Conservation (phyloP, 1,139 yeast species). For the Kurtzmaniella natalensis region DNA sequence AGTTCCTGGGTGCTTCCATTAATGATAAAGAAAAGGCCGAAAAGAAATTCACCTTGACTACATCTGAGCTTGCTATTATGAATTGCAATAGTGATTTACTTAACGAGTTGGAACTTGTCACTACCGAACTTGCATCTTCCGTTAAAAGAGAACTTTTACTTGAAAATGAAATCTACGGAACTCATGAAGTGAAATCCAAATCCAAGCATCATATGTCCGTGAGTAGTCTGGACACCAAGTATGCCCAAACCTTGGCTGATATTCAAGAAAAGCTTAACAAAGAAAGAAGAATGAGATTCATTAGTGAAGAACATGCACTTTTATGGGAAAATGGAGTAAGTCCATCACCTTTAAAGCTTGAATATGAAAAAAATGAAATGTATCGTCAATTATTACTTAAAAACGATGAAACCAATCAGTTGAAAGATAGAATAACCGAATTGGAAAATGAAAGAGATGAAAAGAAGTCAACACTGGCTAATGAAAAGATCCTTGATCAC, state of each 20-base stretch:
- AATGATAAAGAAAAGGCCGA: constrained; percentile 5
- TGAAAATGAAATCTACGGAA: constrained; percentile 41
- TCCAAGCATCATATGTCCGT: constrained; percentile 8
- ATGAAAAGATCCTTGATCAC: constrained; percentile 24
- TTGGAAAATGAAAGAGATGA: constrained; percentile 12
- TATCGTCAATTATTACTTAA: constrained; percentile 43
- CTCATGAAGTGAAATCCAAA: constrained; percentile 5
- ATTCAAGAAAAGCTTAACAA: constrained; percentile 56
- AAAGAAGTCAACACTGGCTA: constrained; percentile 14
- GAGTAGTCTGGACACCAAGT: constrained; percentile 22
- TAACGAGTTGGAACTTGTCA: constrained; percentile 61
- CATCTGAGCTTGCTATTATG: constrained; percentile 61
- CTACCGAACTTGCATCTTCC: constrained; percentile 68
- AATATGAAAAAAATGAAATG: constrained; percentile 53
- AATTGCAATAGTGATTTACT: constrained; percentile 54
- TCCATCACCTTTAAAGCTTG: constrained; percentile 53
- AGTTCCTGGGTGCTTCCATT: background rate
- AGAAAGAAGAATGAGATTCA: constrained; percentile 60
- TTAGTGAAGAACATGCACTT: constrained; percentile 67
- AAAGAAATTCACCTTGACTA: constrained; percentile 32
- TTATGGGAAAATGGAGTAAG: constrained; percentile 50
- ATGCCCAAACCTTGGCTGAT: constrained; percentile 45
- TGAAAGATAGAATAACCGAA: constrained; percentile 40
- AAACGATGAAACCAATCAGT: constrained; percentile 42
- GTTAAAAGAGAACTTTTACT: constrained; percentile 60